Evolutionary conservation across 495 filamentous ascomycete genomes (phyloP).

Genomic region (Chaetomium tenue): DNA sequence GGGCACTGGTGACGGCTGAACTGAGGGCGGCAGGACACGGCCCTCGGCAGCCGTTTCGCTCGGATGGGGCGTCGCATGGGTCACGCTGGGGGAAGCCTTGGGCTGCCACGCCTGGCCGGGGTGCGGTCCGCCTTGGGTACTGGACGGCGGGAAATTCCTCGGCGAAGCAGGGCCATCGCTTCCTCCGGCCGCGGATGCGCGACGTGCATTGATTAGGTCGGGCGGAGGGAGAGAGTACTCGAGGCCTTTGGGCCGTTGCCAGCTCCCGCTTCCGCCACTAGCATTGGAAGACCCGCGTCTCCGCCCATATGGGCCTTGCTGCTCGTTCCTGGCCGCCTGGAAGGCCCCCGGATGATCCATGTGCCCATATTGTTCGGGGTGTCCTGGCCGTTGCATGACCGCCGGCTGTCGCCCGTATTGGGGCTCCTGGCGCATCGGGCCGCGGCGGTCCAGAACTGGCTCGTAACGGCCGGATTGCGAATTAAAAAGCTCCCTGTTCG

Average conservation of each 20-base stretch:
- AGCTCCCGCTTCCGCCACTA: slow-evolving; percentile 81
- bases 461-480: slow-evolving; percentile 93
- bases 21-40: slow-evolving; percentile 33
- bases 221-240: slow-evolving; percentile 47
- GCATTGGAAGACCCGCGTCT: slow-evolving; percentile 91
- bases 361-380: slow-evolving; percentile 61
- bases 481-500: slow-evolving; percentile 81
- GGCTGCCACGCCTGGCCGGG: slow-evolving; percentile 50
- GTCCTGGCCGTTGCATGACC: slow-evolving; percentile 66
- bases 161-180: slow-evolving; percentile 51
- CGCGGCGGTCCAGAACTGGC: slow-evolving; percentile 76
- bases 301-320: slow-evolving; percentile 70
- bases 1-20: slow-evolving; percentile 31
- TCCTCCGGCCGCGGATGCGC: slow-evolving; percentile 46
- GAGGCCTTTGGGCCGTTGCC: slow-evolving; percentile 47
- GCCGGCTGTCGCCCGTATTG: slow-evolving; percentile 66
- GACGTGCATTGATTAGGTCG: slow-evolving; percentile 45
- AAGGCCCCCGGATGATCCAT: slow-evolving; percentile 92
- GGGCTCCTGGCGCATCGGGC: slow-evolving; percentile 55
- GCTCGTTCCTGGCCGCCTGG: slow-evolving; percentile 71
- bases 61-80: slow-evolving; percentile 47
- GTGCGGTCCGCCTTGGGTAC: slow-evolving; percentile 31
- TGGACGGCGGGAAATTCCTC: slow-evolving; percentile 44
- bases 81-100: slow-evolving; percentile 49
- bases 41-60: slow-evolving; percentile 35